Base-by-base conservation (phyloP, 805 yeast species). In the Myxozyma udenii region DNA sequence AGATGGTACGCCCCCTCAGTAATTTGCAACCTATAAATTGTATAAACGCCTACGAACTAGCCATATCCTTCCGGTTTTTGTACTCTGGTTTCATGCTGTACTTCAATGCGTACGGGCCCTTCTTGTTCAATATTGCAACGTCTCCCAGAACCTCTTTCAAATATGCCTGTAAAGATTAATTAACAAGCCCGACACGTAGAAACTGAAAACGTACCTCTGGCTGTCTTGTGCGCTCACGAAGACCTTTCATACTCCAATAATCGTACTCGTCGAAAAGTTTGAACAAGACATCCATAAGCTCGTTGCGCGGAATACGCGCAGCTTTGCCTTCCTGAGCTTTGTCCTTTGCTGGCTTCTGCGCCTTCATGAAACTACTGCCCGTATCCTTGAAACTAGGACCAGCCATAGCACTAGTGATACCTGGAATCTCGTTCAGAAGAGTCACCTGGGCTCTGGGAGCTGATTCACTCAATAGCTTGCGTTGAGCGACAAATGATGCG, bases 21-120 rank as follows among this genome's bases (percentile, higher is more conserved):
- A n/a, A n/a, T n/a, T n/a, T n/a, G n/a, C n/a, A n/a, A n/a, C n/a
- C n/a, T n/a, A n/a, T n/a, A n/a, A n/a, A n/a, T n/a, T n/a, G n/a
- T n/a, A n/a, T n/a, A n/a, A n/a, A n/a, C n/a, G n/a, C n/a, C n/a
- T n/a, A n/a, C n/a, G n/a, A n/a, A n/a, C n/a, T n/a, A n/a, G n/a
- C 33, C 14, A 14, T 28, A 28, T 9, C 9, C 9, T 28, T 28
- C 12, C 33, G 33, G 33, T 28, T 28, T 28, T 84, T 87, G 70
- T 85, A 93, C 70, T 93, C 98, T 16, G 88, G 93, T 71, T 85
- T 87, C 64, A 93, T 74, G 52, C 89, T 84, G 70, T 90, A 93
- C 70, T 87, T 90, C 66, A 89, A 78, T 1, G 97, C 95, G 67
- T 91, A 91, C 1, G 98, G 96, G 14, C 98, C 98, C 66, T 88